Conservation (phyloP, 192 early-diverging fungal genomes). For the Pilaira anomala region DNA sequence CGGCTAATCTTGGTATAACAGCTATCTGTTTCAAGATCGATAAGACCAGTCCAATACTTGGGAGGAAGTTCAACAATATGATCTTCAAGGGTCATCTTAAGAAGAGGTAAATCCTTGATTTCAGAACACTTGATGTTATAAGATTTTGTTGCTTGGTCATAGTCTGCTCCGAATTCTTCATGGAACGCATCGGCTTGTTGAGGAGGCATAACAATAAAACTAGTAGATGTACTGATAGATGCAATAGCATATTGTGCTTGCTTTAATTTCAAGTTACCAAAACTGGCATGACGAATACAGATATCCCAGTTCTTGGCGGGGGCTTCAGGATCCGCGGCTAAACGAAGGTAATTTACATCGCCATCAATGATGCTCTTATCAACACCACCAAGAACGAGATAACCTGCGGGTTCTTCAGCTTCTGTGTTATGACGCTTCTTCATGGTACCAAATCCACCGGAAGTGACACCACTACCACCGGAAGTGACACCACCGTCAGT, state of each 20-base stretch:
- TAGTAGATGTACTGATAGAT: slow-evolving; percentile 31
- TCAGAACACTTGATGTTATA: slow-evolving; percentile 37
- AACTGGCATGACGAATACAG: slow-evolving; percentile 27
- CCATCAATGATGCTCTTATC: slow-evolving; percentile 29
- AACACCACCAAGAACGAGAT: slow-evolving; percentile 34
- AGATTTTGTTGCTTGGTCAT: slow-evolving; percentile 15
- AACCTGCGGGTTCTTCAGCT: slow-evolving; percentile 24
- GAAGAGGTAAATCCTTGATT: slow-evolving; percentile 20
- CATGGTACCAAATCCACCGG: slow-evolving; percentile 24
- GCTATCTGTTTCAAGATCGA: slow-evolving; percentile 27
- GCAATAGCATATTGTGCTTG: slow-evolving; percentile 31
- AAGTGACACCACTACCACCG: neutral
- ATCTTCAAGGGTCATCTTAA: slow-evolving; percentile 22
- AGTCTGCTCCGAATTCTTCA: slow-evolving; percentile 22
- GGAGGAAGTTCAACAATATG: slow-evolving; percentile 33
- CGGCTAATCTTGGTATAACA: slow-evolving; percentile 20
- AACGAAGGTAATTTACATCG: slow-evolving; percentile 16
- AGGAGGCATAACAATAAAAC: slow-evolving; percentile 29
- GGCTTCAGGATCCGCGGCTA: slow-evolving; percentile 10
- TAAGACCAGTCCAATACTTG: slow-evolving; percentile 31
- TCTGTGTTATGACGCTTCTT: slow-evolving; percentile 18
- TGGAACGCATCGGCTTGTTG: slow-evolving; percentile 35
- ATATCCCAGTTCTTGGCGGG: slow-evolving; percentile 34
- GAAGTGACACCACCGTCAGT: slow-evolving; percentile 9
- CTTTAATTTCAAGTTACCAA: slow-evolving; percentile 20